Base-by-base conservation (phyloP, 2,329 filamentous ascomycete species). In the Incumbomyces delicatus region DNA sequence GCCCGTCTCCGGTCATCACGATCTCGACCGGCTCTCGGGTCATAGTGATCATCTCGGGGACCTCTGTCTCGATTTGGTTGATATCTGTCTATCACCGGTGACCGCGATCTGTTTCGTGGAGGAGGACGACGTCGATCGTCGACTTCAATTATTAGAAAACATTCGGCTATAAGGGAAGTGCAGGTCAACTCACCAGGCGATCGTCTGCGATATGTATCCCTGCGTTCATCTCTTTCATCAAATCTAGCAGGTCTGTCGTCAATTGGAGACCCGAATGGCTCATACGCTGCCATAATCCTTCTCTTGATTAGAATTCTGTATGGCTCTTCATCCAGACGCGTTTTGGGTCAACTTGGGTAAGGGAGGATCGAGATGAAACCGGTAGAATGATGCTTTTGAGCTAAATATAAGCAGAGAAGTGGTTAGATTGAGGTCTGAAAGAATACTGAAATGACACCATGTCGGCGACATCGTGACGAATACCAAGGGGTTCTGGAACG, bases 31-130 rank as follows among this genome's bases (percentile, higher is more conserved):
- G 40, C 29, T 41, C 68, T 64, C 16, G 65, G 57, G 6, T 65
- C 57, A 51, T 80, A 77, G 52, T 77, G 77, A 53, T 81, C 78
- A 50, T 81, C 78, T 52, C 78, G n/a, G 10, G 70, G 30, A 66
- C 58, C 14, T 49, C 48, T 27, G 11, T 51, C 49, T 40, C 50
- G 43, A 11, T 45, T 44, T 12, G 42, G 42, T 18, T 29, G 39
- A 31, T 44, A 40, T 50, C 51, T 31, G 37, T 48, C 36, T 39
- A 52, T 39, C 31, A 47, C 27, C 20, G 44, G 29, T 77, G 74
- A 48, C 54, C 53, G 35, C 64, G 65, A 44, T 67, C 66, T 3
- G 38, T 61, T 64, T 46, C 71, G 75, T 38, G 59, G 61, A 17
- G 66, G 65, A 48, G 66, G 62, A 48, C 69, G 66, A 42, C 68